Base-by-base conservation (phyloP, 2,329 filamentous ascomycete genomes). In the Cladosporium cucumerinum region DNA sequence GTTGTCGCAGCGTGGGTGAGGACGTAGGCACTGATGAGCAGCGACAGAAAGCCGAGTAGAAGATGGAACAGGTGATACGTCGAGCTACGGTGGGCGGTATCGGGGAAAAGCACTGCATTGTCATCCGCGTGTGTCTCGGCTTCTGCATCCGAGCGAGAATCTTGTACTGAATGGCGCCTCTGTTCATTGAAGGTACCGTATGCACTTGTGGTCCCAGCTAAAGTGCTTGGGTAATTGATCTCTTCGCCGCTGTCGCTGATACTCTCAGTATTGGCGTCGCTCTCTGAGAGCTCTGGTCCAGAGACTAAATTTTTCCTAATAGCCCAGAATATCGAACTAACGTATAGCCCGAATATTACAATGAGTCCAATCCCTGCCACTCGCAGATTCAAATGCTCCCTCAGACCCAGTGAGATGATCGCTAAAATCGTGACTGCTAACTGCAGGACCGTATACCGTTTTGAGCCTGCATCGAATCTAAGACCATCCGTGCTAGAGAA, bases 21-120 rank as follows among this genome's bases (percentile, higher is more conserved):
- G 46, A 84, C 75, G 65, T 82, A 84, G 52, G 81, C 80, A 18
- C 81, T 79, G 4, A 84, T 64, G 2, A 78, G 78, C 23, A 85
- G 75, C 4, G 78, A 73, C 5, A 80, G 32, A 32, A 84, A 74
- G 16, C 81, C 81, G 28, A 82, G 21, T 14, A 81, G 3, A 23
- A 86, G 80, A 12, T 81, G 76, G 51, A 69, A 67, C 23, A 81
- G 66, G 70, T 82, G 79, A 55, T 79, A 78, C 5, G 67, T 30
- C n/a, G 78, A 70, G 54, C 70, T 71, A 26, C 32, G 49, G 25
- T 30, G 49, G 25, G 16, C 2, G 12, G 28, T 11, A 3, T 3
- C 12, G 16, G 26, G 3, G 21, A 28, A 30, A 21, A 52, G 49
- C 28, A 2, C 49, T 5, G 26, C 32, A 18, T 28, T 11, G 26